Evolutionary conservation across 805 yeast genomes (phyloP).

Genomic region (Monosporozyma aquatica): DNA sequence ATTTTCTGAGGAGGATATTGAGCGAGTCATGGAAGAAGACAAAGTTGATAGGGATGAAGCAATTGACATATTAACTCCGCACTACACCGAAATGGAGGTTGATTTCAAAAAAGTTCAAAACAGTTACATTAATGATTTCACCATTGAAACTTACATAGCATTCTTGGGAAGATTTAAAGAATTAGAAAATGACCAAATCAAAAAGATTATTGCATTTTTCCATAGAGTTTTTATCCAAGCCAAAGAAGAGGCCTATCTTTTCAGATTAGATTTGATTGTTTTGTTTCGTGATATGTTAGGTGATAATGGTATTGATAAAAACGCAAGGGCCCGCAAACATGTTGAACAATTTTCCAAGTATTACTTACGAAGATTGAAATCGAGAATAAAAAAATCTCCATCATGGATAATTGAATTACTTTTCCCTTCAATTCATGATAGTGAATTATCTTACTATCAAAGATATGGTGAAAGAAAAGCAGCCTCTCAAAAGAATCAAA

Average conservation of each 20-base stretch:
- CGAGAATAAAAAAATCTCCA: slow-evolving; percentile 42
- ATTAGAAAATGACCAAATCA: slow-evolving; percentile 49
- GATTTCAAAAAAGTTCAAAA: slow-evolving; percentile 19
- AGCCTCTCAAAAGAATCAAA: slow-evolving; percentile 3
- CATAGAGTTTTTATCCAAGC: slow-evolving; percentile 59
- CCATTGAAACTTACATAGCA: slow-evolving; percentile 57
- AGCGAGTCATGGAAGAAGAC: slow-evolving; percentile 30
- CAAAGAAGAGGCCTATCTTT: slow-evolving; percentile 48
- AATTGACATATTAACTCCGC: slow-evolving; percentile 20
- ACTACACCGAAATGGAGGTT: slow-evolving; percentile 10
- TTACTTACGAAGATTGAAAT: slow-evolving; percentile 51
- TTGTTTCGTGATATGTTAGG: slow-evolving; percentile 46
- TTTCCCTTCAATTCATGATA: slow-evolving; percentile 48
- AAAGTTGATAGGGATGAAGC: slow-evolving; percentile 27
- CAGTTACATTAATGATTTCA: slow-evolving; percentile 36
- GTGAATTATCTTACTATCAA: slow-evolving; percentile 39
- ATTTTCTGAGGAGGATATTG: slow-evolving; percentile 27
- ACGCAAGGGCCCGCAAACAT: slow-evolving; percentile 43
- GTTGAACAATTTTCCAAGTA: slow-evolving; percentile 56
- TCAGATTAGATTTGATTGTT: slow-evolving; percentile 65
- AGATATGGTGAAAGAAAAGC: slow-evolving; percentile 32
- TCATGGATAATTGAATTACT: slow-evolving; percentile 53
- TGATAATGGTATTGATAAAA: slow-evolving; percentile 39
- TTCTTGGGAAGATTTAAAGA: slow-evolving; percentile 55
- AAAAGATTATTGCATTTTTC: slow-evolving; percentile 57